Evolutionary conservation across 306 rosid species (phyloP), one percentile per base, ranked within the genome.

Genomic region (Pterocarpus macrocarpus): DNA sequence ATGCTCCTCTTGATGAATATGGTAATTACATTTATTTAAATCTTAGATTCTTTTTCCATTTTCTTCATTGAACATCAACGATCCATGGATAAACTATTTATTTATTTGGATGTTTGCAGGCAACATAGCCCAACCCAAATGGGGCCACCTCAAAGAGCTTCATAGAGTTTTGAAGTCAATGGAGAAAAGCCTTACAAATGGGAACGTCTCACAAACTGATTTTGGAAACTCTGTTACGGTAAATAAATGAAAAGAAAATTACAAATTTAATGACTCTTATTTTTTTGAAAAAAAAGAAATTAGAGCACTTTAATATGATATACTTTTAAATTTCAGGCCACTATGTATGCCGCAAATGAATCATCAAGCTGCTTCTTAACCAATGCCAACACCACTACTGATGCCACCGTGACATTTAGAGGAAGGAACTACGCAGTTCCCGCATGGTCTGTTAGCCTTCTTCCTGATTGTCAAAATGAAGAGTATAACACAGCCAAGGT

Each of bases 371-470:
- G 90, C 78, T 87, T 89, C 69, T 71, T 91, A n/a, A 82, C 89
- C 76, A 91, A 87, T 38, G 38, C 38, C 16, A 89, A 91, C 62
- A 65, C 49, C 1, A 79, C 80, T 43, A 8, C 64, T 2, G 92
- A 91, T 47, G 86, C 86, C n/a, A 77, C 85, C 9, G n/a, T 91
- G 32, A 87, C 61, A 17, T 87, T 76, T 34, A 66, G 36, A 58
- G 91, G 83, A 53, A 86, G 64, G 0, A 50, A 43, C 8, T 78
- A 66, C 22, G 7, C 33, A 2, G 69, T 89, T 63, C 95, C 95
- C 2, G 91, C 95, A n/a, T 91, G 92, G 91, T 91, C 92, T 43
- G 92, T 91, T 16, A 83, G 82, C 45, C 77, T 91, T 82, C 91
- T 91, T 30, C 91, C 91, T 0, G 87, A 89, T 56, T 87, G 89